Evolutionary conservation across 1,139 yeast genomes (phyloP), one percentile per base, ranked within the genome.

Genomic region (Pneumocystis canis): DNA sequence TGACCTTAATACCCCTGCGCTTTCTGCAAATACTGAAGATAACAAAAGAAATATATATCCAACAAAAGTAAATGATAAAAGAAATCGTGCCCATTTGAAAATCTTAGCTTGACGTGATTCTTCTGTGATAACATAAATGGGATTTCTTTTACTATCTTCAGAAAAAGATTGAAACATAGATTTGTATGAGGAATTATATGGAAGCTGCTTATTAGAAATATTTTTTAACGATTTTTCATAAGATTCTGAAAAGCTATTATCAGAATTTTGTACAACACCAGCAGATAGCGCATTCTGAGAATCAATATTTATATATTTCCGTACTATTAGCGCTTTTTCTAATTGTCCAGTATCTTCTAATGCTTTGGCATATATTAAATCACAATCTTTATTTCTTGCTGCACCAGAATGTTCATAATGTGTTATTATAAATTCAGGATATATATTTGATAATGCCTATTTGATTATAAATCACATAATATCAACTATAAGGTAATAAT

Each of bases 11-110:
- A 56, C 68, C 4, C 47, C 59, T 9, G 59, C 59, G 16, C 39
- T 58, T 25, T 37, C 59, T 39, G 59, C 77, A 72, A 87, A 86
- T 69, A 85, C 85, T 73, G 88, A 82, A 9, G 54, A 47, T 9
- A 63, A 74, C n/a, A 74, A 71, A 32, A 73, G 66, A 33, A 89
- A 81, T 25, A 86, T 88, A 69, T 92, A 32, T 84, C 82, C 67
- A 80, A 74, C 68, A 82, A 78, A 66, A 11, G 92, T 95, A 69
- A 90, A 79, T 2, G 96, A 92, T 56, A 89, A 79, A 63, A 89
- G 75, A 94, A 96, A 89, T 73, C 88, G 87, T 67, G 89, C 79
- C 95, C 96, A 89, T 72, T 87, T 85, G 64, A 95, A 82, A 61
- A 89, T 74, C 59, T 89, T 80, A 2, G 89, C 82, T 73, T 87